Percentiles rank a stretch among this genome's conserved stretches.
Evolutionary conservation across 2,329 filamentous ascomycete species (phyloP).

Genomic region (Beauveria asiatica): DNA sequence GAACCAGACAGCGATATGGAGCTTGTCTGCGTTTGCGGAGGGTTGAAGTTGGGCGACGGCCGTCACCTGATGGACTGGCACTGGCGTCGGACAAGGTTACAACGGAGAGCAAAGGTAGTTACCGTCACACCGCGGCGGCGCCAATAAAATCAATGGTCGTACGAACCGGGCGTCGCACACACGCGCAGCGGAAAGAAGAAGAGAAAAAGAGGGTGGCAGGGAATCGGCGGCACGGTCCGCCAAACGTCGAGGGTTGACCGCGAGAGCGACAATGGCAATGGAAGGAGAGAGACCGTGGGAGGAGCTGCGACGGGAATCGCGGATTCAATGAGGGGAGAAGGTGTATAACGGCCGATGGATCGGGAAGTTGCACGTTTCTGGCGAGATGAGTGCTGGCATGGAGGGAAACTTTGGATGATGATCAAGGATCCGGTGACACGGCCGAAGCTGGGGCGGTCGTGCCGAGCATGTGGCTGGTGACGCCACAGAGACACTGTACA

Average conservation of each 20-base stretch:
- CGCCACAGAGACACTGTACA: not conserved
- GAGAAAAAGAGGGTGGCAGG: conserved; percentile 2
- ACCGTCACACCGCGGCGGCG: conserved; percentile 3
- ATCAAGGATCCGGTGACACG: not conserved
- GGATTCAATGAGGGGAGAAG: not conserved
- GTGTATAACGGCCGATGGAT: not conserved
- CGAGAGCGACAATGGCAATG: too few relatives aligned
- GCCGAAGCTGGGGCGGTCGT: conserved; percentile 1
- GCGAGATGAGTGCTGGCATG: not conserved
- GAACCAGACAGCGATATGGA: not conserved
- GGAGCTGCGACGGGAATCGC: too few relatives aligned
- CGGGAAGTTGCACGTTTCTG: not conserved
- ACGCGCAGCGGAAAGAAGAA: not conserved
- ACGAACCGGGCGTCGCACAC: not conserved
- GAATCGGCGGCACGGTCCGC: not conserved
- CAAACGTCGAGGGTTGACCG: too few relatives aligned
- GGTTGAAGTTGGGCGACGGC: conserved; percentile 1
- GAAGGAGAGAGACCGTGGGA: too few relatives aligned
- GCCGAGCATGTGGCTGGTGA: conserved; percentile 5
- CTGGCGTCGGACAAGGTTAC: not conserved
- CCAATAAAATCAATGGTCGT: not conserved
- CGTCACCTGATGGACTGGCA: conserved; percentile 4
- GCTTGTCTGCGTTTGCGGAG: not conserved
- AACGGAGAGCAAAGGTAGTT: not conserved
- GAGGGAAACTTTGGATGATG: not conserved